Evolutionary conservation across 2,329 filamentous ascomycete species (phyloP).

Genomic region (Delphinella strobiligena): DNA sequence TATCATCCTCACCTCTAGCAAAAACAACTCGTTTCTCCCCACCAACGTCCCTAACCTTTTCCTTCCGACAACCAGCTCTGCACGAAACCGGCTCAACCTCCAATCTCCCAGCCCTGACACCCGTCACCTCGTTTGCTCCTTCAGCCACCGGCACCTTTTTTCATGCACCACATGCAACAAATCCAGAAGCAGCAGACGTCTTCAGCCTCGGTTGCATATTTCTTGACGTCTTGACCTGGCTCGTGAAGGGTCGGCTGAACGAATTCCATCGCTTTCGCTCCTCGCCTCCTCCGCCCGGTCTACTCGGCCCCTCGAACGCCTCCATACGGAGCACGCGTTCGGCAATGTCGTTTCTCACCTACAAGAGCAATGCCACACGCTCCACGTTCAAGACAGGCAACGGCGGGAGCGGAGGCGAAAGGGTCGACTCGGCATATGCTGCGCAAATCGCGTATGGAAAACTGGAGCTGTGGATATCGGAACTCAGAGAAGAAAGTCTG

Average conservation of each 20-base stretch:
- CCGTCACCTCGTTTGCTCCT: neutral
- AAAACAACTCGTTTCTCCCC: neutral
- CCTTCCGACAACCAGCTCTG: neutral
- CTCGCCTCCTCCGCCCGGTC: constrained; percentile 16
- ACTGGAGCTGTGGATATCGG: constrained; percentile 55
- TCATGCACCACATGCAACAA: neutral
- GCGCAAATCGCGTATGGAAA: constrained; percentile 54
- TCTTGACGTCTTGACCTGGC: constrained; percentile 57
- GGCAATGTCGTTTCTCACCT: constrained; percentile 13
- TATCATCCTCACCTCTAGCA: neutral
- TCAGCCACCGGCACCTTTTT: neutral
- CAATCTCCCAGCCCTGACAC: neutral
- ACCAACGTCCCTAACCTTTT: neutral
- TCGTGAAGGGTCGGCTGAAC: constrained; percentile 54
- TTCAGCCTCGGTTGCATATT: constrained; percentile 65
- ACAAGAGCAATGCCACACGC: constrained; percentile 15
- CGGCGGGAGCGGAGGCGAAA: constrained; percentile 38
- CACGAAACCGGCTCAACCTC: neutral
- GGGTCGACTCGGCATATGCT: constrained; percentile 54
- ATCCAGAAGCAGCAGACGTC: constrained; percentile 42
- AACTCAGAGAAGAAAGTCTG: constrained; percentile 41
- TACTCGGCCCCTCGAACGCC: constrained; percentile 3
- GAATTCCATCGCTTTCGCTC: constrained; percentile 56
- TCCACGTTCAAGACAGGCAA: constrained; percentile 14
- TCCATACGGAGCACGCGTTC: too few species aligned